Evolutionary conservation across 352 stramenopile genomes (phyloP), one percentile per base, ranked within the genome.

Genomic region (Phytopythium cucurbitacearum): DNA sequence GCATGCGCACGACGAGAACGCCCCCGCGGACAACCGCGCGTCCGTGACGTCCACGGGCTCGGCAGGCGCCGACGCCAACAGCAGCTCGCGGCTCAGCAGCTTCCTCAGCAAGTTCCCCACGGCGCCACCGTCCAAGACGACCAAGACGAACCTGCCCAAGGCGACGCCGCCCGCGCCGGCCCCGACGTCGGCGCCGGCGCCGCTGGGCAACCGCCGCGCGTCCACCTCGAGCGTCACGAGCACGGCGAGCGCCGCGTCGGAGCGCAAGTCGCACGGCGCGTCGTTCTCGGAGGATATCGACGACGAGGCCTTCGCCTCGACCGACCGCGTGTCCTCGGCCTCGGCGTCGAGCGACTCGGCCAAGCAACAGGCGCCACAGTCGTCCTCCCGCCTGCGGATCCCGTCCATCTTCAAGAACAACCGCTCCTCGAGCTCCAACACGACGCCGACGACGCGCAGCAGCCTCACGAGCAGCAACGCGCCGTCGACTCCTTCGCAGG

Each of bases 31-130:
- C 36, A 10, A 38, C 48, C 44, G 45, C 34, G 12, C 51, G 1
- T 3, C 15, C n/a, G 51, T 35, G 41, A 40, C 51, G 15, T 13
- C 51, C 0, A 21, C 40, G 10, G 43, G 36, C 3, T 40, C 45
- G 7, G 48, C 21, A 6, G 16, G 16, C 2, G 16, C 11, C 38
- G 10, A 37, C 8, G 62, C 64, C 38, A 70, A 70, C 48, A 74
- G 63, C 52, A 66, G 65, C 51, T 86, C 59, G 56, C 65, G 71
- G 21, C 66, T 91, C 16, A 83, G 60, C 15, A 73, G 75, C 11
- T 91, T 91, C 51, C 64, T 91, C 7, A 86, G 67, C 57, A 84
- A 88, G 51, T 80, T 91, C 53, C 75, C 77, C 28, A 65, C 55
- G 4, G 60, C 65, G 0, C 53, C 65, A 49, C 47, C 61, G 0